Conservation (phyloP, 2,329 filamentous ascomycete genomes). For the Pyrenochaeta sp. region DNA sequence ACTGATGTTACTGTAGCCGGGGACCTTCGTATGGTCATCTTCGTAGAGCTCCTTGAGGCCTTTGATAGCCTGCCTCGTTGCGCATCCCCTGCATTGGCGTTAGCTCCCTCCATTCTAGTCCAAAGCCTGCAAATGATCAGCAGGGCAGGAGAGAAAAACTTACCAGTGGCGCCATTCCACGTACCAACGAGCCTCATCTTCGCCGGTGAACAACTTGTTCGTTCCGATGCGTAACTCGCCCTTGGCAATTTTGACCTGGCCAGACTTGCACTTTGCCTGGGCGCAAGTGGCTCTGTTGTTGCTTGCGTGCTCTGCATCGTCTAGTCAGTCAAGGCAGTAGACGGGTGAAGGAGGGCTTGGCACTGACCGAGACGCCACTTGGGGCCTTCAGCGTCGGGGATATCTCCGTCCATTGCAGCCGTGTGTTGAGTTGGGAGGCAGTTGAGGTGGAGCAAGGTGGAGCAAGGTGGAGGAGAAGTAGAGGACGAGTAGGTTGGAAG, state of each 20-base stretch:
- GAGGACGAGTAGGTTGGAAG: neutral
- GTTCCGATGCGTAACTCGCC: slow-evolving; percentile 78
- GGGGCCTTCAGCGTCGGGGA: slow-evolving; percentile 16
- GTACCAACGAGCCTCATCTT: slow-evolving; percentile 65
- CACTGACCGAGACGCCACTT: slow-evolving; percentile 24
- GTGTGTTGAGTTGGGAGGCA: too few relatives aligned
- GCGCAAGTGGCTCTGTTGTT: slow-evolving; percentile 59
- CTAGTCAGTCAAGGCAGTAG: neutral
- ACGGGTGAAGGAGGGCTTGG: neutral
- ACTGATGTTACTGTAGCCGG: slow-evolving; percentile 78
- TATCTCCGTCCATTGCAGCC: neutral
- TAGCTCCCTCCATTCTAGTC: neutral
- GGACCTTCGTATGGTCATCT: slow-evolving; percentile 68
- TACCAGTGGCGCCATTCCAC: slow-evolving; percentile 82
- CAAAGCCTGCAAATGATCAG: neutral
- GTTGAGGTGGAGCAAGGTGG: neutral
- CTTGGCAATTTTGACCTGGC: slow-evolving; percentile 67
- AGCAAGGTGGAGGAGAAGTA: neutral
- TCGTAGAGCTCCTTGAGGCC: slow-evolving; percentile 67
- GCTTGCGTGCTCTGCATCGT: slow-evolving; percentile 14
- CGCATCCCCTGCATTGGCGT: slow-evolving; percentile 72
- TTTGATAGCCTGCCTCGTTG: slow-evolving; percentile 75
- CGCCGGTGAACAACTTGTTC: slow-evolving; percentile 64
- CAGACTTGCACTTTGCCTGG: slow-evolving; percentile 74
- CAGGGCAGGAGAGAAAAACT: slow-evolving; percentile 31